Conservation (phyloP, 2,329 filamentous ascomycete species). For the Cercospora zeina region DNA sequence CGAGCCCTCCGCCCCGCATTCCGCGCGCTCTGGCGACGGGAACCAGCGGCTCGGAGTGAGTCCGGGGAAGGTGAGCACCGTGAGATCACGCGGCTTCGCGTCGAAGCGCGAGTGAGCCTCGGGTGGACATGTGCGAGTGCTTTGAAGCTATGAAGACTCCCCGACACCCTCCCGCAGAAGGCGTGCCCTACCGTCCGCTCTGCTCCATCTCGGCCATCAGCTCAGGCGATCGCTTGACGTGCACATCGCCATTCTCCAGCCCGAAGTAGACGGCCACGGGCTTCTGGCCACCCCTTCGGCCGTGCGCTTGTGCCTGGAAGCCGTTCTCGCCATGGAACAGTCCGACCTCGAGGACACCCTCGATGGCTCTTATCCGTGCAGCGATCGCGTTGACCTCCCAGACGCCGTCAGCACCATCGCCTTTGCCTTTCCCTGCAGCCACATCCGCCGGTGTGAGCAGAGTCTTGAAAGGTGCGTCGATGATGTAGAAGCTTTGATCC, state of each 20-base stretch:
- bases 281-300: constrained; percentile 74
- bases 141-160: background rate
- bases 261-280: constrained; percentile 95
- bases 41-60: background rate
- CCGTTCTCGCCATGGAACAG: constrained; percentile 85
- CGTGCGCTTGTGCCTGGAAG: constrained; percentile 60
- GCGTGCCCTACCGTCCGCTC: background rate
- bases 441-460: constrained; percentile 66
- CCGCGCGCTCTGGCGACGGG: too few relatives aligned
- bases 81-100: constrained; percentile 8
- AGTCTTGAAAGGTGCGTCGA: constrained; percentile 82
- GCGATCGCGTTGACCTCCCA: constrained; percentile 82
- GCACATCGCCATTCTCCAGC: constrained; percentile 63
- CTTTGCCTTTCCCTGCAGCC: constrained; percentile 40
- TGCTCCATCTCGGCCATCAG: constrained; percentile 15
- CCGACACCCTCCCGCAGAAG: background rate
- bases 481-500: constrained; percentile 83
- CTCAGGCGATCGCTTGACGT: constrained; percentile 33
- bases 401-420: constrained; percentile 54
- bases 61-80: background rate
- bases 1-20: constrained; percentile 2
- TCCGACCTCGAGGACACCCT: constrained; percentile 87
- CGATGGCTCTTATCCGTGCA: constrained; percentile 72
- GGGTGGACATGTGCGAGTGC: background rate
- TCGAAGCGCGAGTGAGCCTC: constrained; percentile 1